Evolutionary conservation across 257 asterid species (phyloP).

Genomic region (Solanum sejunctum): DNA sequence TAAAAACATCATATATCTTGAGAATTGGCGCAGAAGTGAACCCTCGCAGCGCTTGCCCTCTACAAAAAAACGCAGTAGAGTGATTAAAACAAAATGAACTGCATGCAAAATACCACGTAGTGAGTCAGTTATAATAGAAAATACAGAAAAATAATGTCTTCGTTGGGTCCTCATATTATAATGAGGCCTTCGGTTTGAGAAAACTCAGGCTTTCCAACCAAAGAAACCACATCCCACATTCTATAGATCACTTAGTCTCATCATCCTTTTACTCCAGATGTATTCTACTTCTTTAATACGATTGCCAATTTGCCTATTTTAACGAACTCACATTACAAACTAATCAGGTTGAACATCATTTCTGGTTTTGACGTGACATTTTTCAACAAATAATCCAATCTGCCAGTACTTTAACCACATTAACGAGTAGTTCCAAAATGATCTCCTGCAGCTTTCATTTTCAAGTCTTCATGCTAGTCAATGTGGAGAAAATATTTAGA

Average conservation of each 20-base stretch:
- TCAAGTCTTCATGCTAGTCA: neutral
- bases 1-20: constrained; percentile 36
- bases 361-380: neutral
- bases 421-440: neutral
- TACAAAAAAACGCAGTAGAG: neutral
- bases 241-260: neutral
- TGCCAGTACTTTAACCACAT: neutral
- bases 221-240: neutral
- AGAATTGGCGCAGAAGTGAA: constrained; percentile 67
- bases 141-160: neutral
- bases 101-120: neutral
- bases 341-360: neutral
- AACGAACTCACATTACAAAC: neutral
- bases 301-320: neutral
- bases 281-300: neutral
- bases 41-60: constrained; percentile 22
- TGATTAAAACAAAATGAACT: neutral
- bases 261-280: neutral
- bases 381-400: neutral
- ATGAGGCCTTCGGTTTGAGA: neutral
- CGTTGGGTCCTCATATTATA: neutral
- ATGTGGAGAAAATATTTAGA: neutral
- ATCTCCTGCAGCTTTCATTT: neutral
- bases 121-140: neutral
- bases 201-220: neutral